Conservation (phyloP, 2,329 filamentous ascomycete genomes). For the Sphaerulina populicola region DNA sequence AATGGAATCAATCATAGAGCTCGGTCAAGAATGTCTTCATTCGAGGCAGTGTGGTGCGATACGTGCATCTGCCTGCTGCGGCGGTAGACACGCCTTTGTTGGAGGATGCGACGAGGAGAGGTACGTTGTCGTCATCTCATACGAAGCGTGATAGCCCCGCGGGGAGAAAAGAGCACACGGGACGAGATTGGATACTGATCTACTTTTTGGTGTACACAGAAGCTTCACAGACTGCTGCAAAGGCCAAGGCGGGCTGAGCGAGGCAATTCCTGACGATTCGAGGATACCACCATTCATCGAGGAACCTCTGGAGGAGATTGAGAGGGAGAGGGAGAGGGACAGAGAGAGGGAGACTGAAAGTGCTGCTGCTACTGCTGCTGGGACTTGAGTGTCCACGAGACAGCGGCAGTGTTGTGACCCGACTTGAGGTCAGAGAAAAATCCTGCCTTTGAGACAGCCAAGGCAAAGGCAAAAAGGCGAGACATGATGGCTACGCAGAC, state of each 20-base stretch:
- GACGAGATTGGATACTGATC: not conserved
- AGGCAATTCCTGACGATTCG: not conserved
- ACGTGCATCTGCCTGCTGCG: conserved; percentile 75
- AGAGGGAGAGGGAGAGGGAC: too few species aligned
- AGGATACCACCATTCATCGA: not conserved
- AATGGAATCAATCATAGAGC: conserved; percentile 39
- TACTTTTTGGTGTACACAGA: conserved; percentile 16
- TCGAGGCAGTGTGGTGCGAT: conserved; percentile 82
- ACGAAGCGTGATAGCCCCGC: not conserved
- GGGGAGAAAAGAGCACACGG: not conserved
- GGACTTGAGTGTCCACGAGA: too few species aligned
- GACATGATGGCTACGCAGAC: not conserved
- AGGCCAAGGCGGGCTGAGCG: conserved; percentile 28
- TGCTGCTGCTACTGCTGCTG: too few species aligned
- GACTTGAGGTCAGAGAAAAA: not conserved
- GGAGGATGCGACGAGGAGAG: conserved; percentile 84
- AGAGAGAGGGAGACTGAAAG: too few species aligned
- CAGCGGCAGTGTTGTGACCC: too few species aligned
- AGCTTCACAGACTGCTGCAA: conserved; percentile 30
- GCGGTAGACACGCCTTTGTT: conserved; percentile 79
- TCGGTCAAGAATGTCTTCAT: conserved; percentile 96
- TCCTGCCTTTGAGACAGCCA: not conserved
- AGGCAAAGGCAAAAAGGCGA: not conserved
- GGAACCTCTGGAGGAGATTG: not conserved
- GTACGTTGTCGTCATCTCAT: conserved; percentile 38